Percentiles rank a stretch among this genome's conserved stretches.
These are phyloP conservation scores for Cladosporium sp. DNA, from an alignment of 2,329 filamentous ascomycete species.

Conservation along the genomic window DNA sequence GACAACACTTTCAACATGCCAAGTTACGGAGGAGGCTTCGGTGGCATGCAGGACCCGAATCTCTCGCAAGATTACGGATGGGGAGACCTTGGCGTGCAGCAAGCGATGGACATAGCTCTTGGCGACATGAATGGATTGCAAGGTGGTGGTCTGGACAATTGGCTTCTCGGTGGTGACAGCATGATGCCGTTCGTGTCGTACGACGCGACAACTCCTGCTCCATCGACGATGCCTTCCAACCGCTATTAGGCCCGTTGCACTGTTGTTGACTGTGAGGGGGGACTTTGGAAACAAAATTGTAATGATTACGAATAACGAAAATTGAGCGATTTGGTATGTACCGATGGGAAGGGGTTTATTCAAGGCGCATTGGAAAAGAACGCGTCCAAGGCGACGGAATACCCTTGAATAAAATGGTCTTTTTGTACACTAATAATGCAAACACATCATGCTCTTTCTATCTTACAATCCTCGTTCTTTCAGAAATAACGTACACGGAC, in stretches of 20 bases:
- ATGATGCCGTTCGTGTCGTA: conserved; percentile 12
- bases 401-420: too few species aligned
- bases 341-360: too few species aligned
- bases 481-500: too few species aligned
- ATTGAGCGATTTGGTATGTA: neutral
- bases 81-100: conserved; percentile 31
- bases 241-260: too few species aligned
- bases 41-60: conserved; percentile 14
- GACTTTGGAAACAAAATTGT: neutral
- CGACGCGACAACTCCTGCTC: neutral
- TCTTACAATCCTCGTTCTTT: too few species aligned
- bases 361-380: too few species aligned
- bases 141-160: conserved; percentile 28
- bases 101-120: conserved; percentile 34
- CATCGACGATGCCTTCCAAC: neutral
- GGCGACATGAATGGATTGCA: conserved; percentile 29
- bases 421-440: too few species aligned
- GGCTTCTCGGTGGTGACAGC: conserved; percentile 28
- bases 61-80: conserved; percentile 25
- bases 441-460: too few species aligned
- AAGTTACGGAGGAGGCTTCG: conserved; percentile 1
- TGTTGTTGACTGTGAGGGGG: too few species aligned
- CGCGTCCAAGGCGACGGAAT: too few species aligned
- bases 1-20: conserved; percentile 2
- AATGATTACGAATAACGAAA: neutral